These are phyloP conservation scores for Aspergillus awamori DNA, from an alignment of 2,329 filamentous ascomycete species.

Conservation along the genomic window DNA sequence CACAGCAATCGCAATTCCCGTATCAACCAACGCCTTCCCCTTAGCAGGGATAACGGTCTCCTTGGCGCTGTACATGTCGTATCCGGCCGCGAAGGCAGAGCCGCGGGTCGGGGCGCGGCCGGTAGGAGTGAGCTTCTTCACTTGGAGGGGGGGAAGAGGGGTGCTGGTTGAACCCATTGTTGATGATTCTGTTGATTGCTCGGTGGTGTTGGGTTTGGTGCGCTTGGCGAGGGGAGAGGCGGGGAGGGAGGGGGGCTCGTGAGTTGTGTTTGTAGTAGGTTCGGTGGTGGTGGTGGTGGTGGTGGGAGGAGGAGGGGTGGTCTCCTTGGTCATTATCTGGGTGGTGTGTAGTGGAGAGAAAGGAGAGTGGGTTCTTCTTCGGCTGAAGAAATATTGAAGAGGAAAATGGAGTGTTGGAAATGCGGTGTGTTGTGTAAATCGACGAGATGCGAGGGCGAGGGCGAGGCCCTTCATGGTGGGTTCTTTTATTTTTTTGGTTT, in stretches of 20 bases:
- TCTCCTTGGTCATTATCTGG: conserved; percentile 47
- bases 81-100: conserved; percentile 86
- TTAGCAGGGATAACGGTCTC: conserved; percentile 75
- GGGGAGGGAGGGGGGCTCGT: conserved; percentile 61
- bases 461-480: conserved; percentile 8
- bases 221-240: conserved; percentile 79
- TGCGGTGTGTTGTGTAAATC: conserved; percentile 6
- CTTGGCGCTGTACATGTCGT: conserved; percentile 83
- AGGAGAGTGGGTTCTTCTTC: conserved; percentile 15
- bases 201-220: conserved; percentile 61
- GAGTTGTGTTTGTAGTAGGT: conserved; percentile 29
- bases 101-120: conserved; percentile 86
- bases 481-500: background rate
- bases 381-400: conserved; percentile 19
- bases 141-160: conserved; percentile 65
- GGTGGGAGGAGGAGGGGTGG: conserved; percentile 41
- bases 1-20: conserved; percentile 87
- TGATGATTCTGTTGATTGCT: conserved; percentile 20
- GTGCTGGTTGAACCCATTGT: conserved; percentile 35
- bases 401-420: conserved; percentile 2
- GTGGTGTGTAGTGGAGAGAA: background rate
- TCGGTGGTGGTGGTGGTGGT: conserved; percentile 28
- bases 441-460: conserved; percentile 3
- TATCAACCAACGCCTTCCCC: conserved; percentile 85
- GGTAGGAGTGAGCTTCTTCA: conserved; percentile 83